Percentiles rank a stretch among this genome's conserved stretches.
These are phyloP conservation scores for Phylloporus rhodoxanthus DNA, from an alignment of 768 basidiomycete species.

Conservation along the genomic window DNA sequence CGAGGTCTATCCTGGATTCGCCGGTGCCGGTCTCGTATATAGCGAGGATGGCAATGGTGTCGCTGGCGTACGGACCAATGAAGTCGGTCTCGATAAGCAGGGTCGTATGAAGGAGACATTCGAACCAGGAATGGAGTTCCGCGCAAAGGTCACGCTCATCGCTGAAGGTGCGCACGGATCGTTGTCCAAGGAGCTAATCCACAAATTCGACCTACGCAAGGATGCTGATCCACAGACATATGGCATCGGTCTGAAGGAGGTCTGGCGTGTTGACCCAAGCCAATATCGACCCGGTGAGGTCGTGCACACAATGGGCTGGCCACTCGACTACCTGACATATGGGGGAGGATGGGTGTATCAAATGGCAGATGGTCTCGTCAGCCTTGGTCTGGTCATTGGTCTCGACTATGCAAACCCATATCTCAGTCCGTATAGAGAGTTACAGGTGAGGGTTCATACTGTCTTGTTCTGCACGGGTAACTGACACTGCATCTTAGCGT, in stretches of 20 bases:
- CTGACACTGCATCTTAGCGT: conserved; percentile 38
- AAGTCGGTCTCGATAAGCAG: conserved; percentile 82
- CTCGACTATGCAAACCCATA: conserved; percentile 95
- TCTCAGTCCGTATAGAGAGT: conserved; percentile 83
- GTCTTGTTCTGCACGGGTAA: background rate
- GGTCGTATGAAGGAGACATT: conserved; percentile 78
- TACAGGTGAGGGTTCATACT: conserved; percentile 57
- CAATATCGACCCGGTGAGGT: conserved; percentile 65
- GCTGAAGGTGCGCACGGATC: conserved; percentile 96
- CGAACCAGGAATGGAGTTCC: conserved; percentile 96
- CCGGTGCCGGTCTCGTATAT: conserved; percentile 79
- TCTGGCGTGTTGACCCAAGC: conserved; percentile 78
- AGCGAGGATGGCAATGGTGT: conserved; percentile 40
- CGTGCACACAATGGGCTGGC: conserved; percentile 95
- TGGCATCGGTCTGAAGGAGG: conserved; percentile 93
- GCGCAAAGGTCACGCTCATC: conserved; percentile 83
- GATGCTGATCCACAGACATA: conserved; percentile 84
- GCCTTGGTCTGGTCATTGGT: conserved; percentile 86
- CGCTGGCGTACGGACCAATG: conserved; percentile 84
- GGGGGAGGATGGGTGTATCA: conserved; percentile 96
- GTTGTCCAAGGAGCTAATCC: conserved; percentile 73
- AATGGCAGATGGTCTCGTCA: conserved; percentile 88
- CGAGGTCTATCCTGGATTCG: conserved; percentile 96
- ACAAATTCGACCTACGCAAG: conserved; percentile 66
- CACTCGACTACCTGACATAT: conserved; percentile 66